These are phyloP conservation scores for Candida buenavistaensis DNA, from an alignment of 1,139 yeast species.

Conservation along the genomic window DNA sequence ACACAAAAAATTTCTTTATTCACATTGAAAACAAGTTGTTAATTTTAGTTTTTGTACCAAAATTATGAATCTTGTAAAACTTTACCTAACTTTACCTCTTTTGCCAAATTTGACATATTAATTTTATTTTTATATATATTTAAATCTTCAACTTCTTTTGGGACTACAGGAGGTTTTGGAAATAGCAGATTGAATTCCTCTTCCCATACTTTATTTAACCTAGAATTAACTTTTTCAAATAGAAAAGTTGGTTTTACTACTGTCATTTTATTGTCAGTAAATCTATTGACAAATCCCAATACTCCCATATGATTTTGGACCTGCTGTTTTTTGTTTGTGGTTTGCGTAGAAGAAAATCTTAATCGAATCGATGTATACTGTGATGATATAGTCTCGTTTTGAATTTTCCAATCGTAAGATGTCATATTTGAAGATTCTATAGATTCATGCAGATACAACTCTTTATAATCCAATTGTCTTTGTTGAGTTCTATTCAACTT, in stretches of 20 bases:
- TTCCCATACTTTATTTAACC: slow-evolving; percentile 14
- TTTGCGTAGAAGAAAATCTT: slow-evolving; percentile 28
- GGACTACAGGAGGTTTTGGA: background rate
- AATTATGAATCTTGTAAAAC: background rate
- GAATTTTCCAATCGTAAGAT: slow-evolving; percentile 30
- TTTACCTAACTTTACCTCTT: slow-evolving; percentile 8
- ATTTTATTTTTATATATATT: background rate
- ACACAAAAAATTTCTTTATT: too few species aligned
- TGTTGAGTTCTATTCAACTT: slow-evolving; percentile 34
- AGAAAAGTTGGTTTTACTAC: slow-evolving; percentile 2
- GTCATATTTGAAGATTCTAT: background rate
- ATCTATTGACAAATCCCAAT: slow-evolving; percentile 19
- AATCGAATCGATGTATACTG: slow-evolving; percentile 42
- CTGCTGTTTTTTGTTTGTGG: slow-evolving; percentile 11
- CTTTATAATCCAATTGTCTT: slow-evolving; percentile 36
- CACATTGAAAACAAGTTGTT: too few species aligned
- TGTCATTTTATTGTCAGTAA: slow-evolving; percentile 4
- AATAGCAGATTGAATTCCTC: slow-evolving; percentile 11
- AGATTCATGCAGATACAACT: slow-evolving; percentile 27
- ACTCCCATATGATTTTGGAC: slow-evolving; percentile 17
- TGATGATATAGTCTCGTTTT: slow-evolving; percentile 37
- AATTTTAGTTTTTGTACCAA: too few species aligned
- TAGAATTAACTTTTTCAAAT: slow-evolving; percentile 15
- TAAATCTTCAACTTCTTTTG: slow-evolving; percentile 8
- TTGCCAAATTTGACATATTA: slow-evolving; percentile 12